Conservation (phyloP, 148 eudicot species). For the Arctostaphylos glauca region DNA sequence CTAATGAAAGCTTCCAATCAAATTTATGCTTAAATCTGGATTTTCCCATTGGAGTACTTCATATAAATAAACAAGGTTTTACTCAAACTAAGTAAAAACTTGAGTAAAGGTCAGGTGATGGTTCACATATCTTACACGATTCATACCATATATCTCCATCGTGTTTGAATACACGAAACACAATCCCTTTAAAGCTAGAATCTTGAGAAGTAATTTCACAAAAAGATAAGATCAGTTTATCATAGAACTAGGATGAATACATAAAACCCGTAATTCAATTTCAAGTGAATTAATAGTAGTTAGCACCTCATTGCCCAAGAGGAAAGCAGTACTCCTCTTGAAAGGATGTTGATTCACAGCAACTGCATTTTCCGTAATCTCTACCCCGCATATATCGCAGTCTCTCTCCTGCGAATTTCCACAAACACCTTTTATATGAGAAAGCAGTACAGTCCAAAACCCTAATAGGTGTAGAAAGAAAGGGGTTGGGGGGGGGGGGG, state of each 20-base stretch:
- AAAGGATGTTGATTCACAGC: conserved; percentile 84
- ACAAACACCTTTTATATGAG: conserved; percentile 1
- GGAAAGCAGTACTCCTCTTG: conserved; percentile 78
- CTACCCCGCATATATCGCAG: conserved; percentile 96
- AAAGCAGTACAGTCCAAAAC: background rate
- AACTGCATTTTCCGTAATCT: conserved; percentile 69
- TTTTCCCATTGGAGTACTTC: background rate
- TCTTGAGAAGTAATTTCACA: conserved; percentile 1
- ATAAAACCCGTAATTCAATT: background rate
- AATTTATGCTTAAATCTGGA: background rate
- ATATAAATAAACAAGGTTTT: background rate
- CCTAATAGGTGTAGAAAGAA: background rate
- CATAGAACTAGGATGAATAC: background rate
- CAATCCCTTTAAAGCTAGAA: background rate
- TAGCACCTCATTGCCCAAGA: conserved; percentile 87
- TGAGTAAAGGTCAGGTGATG: background rate
- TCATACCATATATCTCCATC: background rate
- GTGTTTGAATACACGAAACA: background rate
- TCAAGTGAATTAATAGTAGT: background rate
- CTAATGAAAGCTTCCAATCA: background rate
- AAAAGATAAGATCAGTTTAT: background rate
- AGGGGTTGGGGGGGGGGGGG: background rate
- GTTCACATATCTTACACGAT: background rate
- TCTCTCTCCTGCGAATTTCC: conserved; percentile 57
- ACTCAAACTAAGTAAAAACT: background rate